A percentile compares a stretch with the other conserved stretches of the same genome.
Evolutionary conservation across 768 basidiomycete species (phyloP).

Genomic region (Dacryopinax spathularia): DNA sequence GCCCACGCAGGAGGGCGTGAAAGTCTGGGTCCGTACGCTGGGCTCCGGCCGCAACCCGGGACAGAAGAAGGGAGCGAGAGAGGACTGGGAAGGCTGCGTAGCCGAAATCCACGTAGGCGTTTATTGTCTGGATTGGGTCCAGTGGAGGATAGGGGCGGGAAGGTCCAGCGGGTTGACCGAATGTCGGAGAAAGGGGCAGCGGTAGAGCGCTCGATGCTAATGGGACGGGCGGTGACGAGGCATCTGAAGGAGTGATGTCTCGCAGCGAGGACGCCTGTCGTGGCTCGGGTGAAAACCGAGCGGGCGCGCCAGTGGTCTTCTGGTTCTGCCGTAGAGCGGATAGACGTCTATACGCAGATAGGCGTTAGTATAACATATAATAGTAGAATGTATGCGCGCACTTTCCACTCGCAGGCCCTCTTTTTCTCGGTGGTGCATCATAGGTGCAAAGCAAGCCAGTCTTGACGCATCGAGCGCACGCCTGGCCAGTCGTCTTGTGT

Average conservation of each 20-base stretch:
- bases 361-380: background rate
- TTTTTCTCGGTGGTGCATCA: background rate
- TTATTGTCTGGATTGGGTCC: background rate
- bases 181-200: background rate
- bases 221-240: background rate
- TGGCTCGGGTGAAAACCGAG: background rate
- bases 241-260: background rate
- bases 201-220: background rate
- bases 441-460: background rate
- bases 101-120: background rate
- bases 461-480: background rate
- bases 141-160: background rate
- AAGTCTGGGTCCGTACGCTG: background rate
- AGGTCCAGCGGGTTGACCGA: background rate
- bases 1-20: background rate
- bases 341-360: background rate
- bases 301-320: background rate
- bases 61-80: background rate
- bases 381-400: background rate
- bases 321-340: background rate
- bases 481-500: background rate
- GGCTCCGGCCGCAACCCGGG: background rate
- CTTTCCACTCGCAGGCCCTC: background rate
- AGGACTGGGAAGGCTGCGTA: background rate
- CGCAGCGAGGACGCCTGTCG: background rate